Evolutionary conservation across 73 alveolate species (phyloP), one percentile per base, ranked within the genome.

Genomic region (Blepharisma japonicum): DNA sequence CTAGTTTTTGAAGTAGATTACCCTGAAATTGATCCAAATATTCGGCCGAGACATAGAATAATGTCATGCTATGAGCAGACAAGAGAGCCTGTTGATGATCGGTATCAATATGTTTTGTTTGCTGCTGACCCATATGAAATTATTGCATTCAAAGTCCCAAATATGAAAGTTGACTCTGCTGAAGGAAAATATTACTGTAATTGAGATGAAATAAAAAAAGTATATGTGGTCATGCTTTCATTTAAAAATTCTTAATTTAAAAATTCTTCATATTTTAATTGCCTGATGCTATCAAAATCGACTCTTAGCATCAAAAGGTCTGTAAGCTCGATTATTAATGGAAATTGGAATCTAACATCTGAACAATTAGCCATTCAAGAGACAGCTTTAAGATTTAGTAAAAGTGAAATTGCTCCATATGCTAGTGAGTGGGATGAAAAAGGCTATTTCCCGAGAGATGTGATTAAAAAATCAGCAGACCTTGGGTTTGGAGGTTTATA

Each of bases 81-180:
- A 87, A 87, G 87, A 32, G 97, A 94, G 61, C 84, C 87, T 45
- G 90, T 89, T 23, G 97, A 89, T 77, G 94, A 86, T 54, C 95
- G 91, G 61, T 98, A 94, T 84, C 95, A 98, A 83, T 98, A 98
- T 86, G 81, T 98, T 71, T 92, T 98, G n/a, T 94, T 97, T 71
- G 98, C 99, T 18, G 99, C 99, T 38, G 99, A 97, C 82, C 99
- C 99, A 6, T 98, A 96, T 82, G 99, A 98, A 81, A 98, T 96
- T 77, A 86, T 98, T 6, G 98, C 97, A 50, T 94, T 96, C 56
- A 96, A 94, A 83, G 90, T 91, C n/a, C 98, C 98, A 20, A 94
- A 88, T 83, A 67, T 83, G 56, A 82, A 82, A 68, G 68, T 90
- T 27, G 98, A 94, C 86, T 82, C 72, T 81, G 74, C 91, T 45